Percentiles rank a stretch among this genome's conserved stretches.
Conservation (phyloP, 805 yeast genomes). For the Nakazawaea laoshanensis region DNA sequence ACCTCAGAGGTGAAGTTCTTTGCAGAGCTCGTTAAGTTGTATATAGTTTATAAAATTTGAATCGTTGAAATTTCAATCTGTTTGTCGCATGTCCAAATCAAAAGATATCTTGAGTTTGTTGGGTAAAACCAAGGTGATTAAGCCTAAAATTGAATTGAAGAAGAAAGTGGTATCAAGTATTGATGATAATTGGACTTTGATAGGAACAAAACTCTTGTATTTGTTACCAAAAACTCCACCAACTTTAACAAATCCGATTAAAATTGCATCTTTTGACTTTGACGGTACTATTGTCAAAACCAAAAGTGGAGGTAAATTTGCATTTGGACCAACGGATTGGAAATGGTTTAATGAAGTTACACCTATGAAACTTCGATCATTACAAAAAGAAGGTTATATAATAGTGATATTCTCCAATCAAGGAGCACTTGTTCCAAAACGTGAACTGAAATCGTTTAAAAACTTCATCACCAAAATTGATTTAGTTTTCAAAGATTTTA, state of each 20-base stretch:
- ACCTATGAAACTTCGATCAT: constrained; percentile 16
- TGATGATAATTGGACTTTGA: constrained; percentile 2
- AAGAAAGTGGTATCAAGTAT: too few species aligned
- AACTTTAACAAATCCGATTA: constrained; percentile 14
- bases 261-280: constrained; percentile 72
- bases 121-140: neutral
- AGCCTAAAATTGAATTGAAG: too few species aligned
- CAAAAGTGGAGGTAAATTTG: constrained; percentile 51
- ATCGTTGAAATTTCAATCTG: too few species aligned
- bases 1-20: constrained; percentile 67
- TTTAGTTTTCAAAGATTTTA: constrained; percentile 24
- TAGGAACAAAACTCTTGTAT: constrained; percentile 5
- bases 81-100: neutral
- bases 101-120: neutral
- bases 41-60: constrained; percentile 7
- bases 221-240: neutral
- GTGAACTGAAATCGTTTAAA: constrained; percentile 23
- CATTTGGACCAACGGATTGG: constrained; percentile 68
- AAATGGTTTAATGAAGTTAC: constrained; percentile 39
- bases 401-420: constrained; percentile 83
- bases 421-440: constrained; percentile 49
- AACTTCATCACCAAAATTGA: constrained; percentile 35
- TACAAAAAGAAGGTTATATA: constrained; percentile 16
- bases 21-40: constrained; percentile 55
- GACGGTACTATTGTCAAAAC: constrained; percentile 74